Evolutionary conservation across 108 stramenopile species (phyloP), one percentile per base, ranked within the genome.

Genomic region (Fragilariopsis cylindrus): DNA sequence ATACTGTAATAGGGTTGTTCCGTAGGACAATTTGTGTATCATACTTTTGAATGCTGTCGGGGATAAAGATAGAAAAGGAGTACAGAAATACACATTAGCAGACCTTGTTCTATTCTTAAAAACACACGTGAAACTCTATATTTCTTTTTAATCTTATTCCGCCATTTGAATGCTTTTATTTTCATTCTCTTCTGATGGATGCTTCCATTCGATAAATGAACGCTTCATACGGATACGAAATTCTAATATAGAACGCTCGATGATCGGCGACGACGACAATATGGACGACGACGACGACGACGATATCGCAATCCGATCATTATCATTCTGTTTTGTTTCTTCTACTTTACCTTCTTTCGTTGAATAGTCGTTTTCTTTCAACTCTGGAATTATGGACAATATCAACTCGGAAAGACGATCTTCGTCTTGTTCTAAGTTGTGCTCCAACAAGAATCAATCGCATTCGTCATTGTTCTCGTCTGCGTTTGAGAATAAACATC

Each of bases 191-290:
- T 52, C 50, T 13, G 4, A 57, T 57, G 1, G 30, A 57, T 2
- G 12, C 60, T 21, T 63, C 62, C 62, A 63, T 45, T 44, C 62
- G 42, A 9, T 9, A 0, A 11, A 45, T 42, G 62, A 21, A 7
- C 62, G 62, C 43, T 63, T 63, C 62, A 63, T 63, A 40, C 62
- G 62, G 16, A 63, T 63, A 42, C 62, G 62, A 11, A 63, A 63
- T 5, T 63, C 62, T 13, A 63, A 44, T 30, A 41, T 63, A 15
- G 4, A 45, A n/a, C 7, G 40, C 42, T 63, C 62, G 42, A 63
- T 30, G 30, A 30, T 30, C 30, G 30, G 30, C 30, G 30, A 30
- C 30, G 30, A 30, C 30, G 30, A 30, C 30, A 30, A 30, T 30
- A 2, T 30, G 1, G 30, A 30, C 30, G 30, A 30, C 30, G 30